These are phyloP conservation scores for Allomyces macrogynus DNA, from an alignment of 192 early-diverging fungal species.

Conservation along the genomic window DNA sequence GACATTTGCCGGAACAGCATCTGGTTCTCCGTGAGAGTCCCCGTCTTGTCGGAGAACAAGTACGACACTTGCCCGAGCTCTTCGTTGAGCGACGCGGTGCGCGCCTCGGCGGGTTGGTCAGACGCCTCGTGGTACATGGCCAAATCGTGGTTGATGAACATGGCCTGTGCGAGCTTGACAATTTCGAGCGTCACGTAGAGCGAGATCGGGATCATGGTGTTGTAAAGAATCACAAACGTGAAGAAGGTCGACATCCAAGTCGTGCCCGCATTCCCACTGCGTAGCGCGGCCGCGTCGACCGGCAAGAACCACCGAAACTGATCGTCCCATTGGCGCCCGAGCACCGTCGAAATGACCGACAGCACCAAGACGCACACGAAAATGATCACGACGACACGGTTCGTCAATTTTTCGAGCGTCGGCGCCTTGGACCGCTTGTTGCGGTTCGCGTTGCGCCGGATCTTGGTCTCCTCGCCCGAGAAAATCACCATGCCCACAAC, in stretches of 20 bases:
- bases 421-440: slow-evolving; percentile 42
- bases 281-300: slow-evolving; percentile 5
- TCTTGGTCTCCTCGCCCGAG: slow-evolving; percentile 33
- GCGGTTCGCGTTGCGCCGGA: slow-evolving; percentile 21
- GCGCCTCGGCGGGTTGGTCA: slow-evolving; percentile 51
- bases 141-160: slow-evolving; percentile 58
- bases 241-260: slow-evolving; percentile 25
- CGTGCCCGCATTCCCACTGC: slow-evolving; percentile 9
- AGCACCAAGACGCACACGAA: slow-evolving; percentile 35
- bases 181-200: slow-evolving; percentile 76
- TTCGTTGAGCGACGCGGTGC: slow-evolving; percentile 68
- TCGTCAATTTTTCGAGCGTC: slow-evolving; percentile 52
- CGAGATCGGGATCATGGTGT: slow-evolving; percentile 73
- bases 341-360: slow-evolving; percentile 25
- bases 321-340: slow-evolving; percentile 17
- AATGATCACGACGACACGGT: slow-evolving; percentile 53
- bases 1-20: slow-evolving; percentile 58
- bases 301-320: slow-evolving; percentile 30
- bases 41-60: slow-evolving; percentile 79
- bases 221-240: slow-evolving; percentile 60
- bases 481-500: slow-evolving; percentile 49
- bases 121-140: slow-evolving; percentile 53
- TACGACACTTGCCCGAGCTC: slow-evolving; percentile 75
- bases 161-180: slow-evolving; percentile 49
- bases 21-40: slow-evolving; percentile 69